phyloP scores from a whole-genome alignment of 1,284 basidiomycete species.

The Phlebopus sp. region DNA sequence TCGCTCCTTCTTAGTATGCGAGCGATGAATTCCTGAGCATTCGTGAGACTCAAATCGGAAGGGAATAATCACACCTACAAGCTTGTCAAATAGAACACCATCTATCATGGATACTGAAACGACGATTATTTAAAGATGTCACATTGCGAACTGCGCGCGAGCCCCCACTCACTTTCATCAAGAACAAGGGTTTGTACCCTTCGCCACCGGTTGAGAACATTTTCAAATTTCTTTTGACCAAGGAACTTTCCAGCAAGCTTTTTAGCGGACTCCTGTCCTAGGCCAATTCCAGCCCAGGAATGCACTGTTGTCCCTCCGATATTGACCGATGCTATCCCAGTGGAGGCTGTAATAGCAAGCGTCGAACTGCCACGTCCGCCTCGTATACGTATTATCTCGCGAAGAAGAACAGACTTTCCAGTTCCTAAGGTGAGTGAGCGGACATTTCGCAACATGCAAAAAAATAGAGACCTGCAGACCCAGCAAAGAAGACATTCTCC shows the following conservation, averaged over 20 bases:
- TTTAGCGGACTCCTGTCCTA: constrained; percentile 71
- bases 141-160: background rate
- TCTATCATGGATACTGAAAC: constrained; percentile 94
- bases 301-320: constrained; percentile 93
- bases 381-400: constrained; percentile 76
- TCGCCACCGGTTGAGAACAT: constrained; percentile 67
- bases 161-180: constrained; percentile 73
- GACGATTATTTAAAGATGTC: constrained; percentile 4
- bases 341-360: constrained; percentile 90
- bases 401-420: constrained; percentile 92
- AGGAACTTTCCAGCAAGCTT: constrained; percentile 66
- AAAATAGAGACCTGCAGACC: constrained; percentile 61
- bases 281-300: constrained; percentile 88
- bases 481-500: constrained; percentile 78
- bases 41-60: constrained; percentile 7
- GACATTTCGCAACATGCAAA: background rate
- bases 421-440: constrained; percentile 59
- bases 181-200: constrained; percentile 84
- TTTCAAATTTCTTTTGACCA: constrained; percentile 62
- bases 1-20: constrained; percentile 58
- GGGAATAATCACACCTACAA: constrained; percentile 34
- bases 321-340: constrained; percentile 92
- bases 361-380: constrained; percentile 61
- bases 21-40: constrained; percentile 49
- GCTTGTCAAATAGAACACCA: constrained; percentile 87